Base-by-base conservation (phyloP, 768 basidiomycete species). In the Phylloporus sp. region DNA sequence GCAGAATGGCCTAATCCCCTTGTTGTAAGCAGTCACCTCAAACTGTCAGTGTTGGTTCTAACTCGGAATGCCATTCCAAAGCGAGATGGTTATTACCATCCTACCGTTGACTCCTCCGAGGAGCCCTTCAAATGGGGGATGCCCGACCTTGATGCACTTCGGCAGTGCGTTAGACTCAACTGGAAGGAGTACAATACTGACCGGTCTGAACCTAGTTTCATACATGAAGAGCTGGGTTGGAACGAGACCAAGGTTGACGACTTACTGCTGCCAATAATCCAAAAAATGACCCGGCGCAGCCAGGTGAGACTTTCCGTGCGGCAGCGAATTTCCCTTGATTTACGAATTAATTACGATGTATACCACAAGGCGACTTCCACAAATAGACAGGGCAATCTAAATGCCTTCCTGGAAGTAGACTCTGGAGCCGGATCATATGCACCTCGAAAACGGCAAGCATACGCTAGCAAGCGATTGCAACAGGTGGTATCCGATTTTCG, bases 111-210 rank as follows among this genome's bases (percentile, higher is more conserved):
- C 64, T 80, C 82, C 34, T 95, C 93, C 1, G 86, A 93, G 49
- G 95, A 97, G 56, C 85, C 89, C 0, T 98, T 99, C 68, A 91
- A 92, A 61, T 99, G 95, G 95, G 94, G 91, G 5, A 73, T 94
- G 55, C 92, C 95, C n/a, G 97, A 98, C 65, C 80, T 99, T 2
- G 92, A 97, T 63, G 94, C 86, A 3, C 79, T 99, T 48, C 83
- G 94, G 56, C 70, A 78, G 91, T 95, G 66, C 49, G 82, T n/a
- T 72, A 46, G 51, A 41, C 57, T 56, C 44, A 48, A 20, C 23
- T 4, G 35, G 28, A 49, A 27, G 45, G 26, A 10, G 41, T 41
- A 5, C 57, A 27, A 43, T 45, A 40, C 61, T 65, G 46, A 65
- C 47, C 20, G 1, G 10, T 52, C 42, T 38, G 45, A 39, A 22